phyloP scores from a whole-genome alignment of 345 rosid species.

The Eucalyptus coolabah region DNA sequence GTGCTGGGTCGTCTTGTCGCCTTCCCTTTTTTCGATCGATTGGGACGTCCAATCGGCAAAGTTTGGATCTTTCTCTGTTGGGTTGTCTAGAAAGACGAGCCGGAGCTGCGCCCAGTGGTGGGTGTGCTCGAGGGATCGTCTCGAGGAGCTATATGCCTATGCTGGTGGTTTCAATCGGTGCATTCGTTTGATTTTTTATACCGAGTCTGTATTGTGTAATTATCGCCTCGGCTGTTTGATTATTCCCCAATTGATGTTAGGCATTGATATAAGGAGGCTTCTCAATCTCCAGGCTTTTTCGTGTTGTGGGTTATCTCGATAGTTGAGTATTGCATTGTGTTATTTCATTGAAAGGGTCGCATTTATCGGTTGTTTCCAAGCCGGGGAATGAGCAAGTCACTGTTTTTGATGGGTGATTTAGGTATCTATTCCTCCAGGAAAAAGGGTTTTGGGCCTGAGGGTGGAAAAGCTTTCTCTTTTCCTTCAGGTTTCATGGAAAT shows the following conservation, averaged over 20 bases:
- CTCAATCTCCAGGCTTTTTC: not conserved
- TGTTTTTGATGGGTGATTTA: not conserved
- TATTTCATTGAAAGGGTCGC: not conserved
- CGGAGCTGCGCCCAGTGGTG: not conserved
- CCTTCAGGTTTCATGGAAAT: not conserved
- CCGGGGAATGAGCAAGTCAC: not conserved
- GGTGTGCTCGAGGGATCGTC: not conserved
- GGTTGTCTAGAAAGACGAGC: not conserved
- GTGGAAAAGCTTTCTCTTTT: not conserved
- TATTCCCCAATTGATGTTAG: not conserved
- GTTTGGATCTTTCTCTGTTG: not conserved
- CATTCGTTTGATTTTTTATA: not conserved
- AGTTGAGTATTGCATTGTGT: not conserved
- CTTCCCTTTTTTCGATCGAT: not conserved
- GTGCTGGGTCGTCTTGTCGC: not conserved
- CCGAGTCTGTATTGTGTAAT: not conserved
- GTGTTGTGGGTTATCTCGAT: not conserved
- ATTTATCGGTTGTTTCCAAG: not conserved
- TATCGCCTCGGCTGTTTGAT: not conserved
- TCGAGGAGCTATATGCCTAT: not conserved
- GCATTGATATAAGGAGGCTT: not conserved
- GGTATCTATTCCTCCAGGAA: not conserved
- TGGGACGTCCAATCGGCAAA: not conserved
- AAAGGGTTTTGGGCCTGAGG: not conserved
- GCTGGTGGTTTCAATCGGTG: not conserved